Conservation (phyloP, 129 eudicot species). For the Solidago caesia region DNA sequence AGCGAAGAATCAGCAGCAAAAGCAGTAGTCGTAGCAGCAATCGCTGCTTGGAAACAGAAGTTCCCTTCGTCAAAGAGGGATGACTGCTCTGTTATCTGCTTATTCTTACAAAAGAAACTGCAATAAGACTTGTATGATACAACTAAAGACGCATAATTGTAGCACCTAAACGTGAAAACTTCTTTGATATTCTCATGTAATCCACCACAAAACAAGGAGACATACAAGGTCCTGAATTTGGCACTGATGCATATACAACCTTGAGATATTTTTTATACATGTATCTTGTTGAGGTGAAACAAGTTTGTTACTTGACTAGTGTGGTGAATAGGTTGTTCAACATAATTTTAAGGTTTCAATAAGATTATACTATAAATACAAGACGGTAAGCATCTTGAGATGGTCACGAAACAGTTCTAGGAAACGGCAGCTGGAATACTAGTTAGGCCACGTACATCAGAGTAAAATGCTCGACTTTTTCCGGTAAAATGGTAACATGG, state of each 20-base stretch:
- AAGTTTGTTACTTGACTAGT: too few species aligned
- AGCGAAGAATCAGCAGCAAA: constrained; percentile 66
- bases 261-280: not conserved
- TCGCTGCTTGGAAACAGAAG: constrained; percentile 64
- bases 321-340: not conserved
- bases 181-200: constrained; percentile 12
- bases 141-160: constrained; percentile 19
- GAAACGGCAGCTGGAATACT: too few species aligned
- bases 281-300: not conserved
- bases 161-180: constrained; percentile 7
- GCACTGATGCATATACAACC: not conserved
- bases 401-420: too few species aligned
- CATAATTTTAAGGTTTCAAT: not conserved
- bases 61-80: constrained; percentile 74
- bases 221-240: constrained; percentile 1
- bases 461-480: too few species aligned
- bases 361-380: not conserved
- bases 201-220: not conserved
- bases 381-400: too few species aligned
- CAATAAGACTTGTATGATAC: constrained; percentile 20
- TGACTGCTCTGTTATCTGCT: constrained; percentile 73
- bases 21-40: constrained; percentile 65
- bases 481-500: not conserved
- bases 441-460: too few species aligned
- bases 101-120: constrained; percentile 46